Percentiles rank a stretch among this genome's conserved stretches.
Evolutionary conservation across 192 early-diverging fungal species (phyloP).

Genomic region (Coemansia sp.): DNA sequence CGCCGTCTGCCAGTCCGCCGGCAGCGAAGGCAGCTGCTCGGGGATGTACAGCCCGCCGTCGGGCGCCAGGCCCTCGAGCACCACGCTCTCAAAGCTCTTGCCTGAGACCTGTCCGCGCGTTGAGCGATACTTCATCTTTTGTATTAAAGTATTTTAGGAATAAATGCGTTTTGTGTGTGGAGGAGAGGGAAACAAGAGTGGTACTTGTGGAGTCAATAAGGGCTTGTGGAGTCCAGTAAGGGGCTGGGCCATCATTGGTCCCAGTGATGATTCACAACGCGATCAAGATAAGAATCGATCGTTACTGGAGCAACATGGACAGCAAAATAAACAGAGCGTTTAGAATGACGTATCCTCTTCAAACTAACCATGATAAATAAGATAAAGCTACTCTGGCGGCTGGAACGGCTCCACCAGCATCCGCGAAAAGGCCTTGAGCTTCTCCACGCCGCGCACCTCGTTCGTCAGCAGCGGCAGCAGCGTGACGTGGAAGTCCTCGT

Average conservation of each 20-base stretch:
- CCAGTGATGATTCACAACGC: neutral
- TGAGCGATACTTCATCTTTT: conserved; percentile 85
- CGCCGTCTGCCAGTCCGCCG: conserved; percentile 63
- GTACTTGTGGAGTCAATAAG: too few species aligned
- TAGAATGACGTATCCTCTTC: too few species aligned
- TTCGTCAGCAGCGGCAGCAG: conserved; percentile 93
- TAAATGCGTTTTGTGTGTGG: neutral
- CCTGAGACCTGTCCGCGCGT: conserved; percentile 74
- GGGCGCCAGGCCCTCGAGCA: conserved; percentile 84
- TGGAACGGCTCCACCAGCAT: conserved; percentile 84
- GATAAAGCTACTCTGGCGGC: conserved; percentile 44
- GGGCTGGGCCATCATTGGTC: neutral
- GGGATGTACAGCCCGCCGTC: conserved; percentile 98
- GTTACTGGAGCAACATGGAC: neutral
- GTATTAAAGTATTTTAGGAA: neutral
- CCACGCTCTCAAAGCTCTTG: conserved; percentile 86
- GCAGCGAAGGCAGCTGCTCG: conserved; percentile 70
- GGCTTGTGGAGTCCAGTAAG: too few species aligned
- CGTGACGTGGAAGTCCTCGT: conserved; percentile 97
- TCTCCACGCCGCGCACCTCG: conserved; percentile 94
- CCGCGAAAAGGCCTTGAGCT: conserved; percentile 88
- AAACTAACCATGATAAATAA: too few species aligned
- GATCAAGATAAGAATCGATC: neutral
- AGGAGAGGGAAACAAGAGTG: neutral
- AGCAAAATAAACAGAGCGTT: too few species aligned